Conservation (phyloP, 1,284 basidiomycete genomes). For the Trichosporon asahii region DNA sequence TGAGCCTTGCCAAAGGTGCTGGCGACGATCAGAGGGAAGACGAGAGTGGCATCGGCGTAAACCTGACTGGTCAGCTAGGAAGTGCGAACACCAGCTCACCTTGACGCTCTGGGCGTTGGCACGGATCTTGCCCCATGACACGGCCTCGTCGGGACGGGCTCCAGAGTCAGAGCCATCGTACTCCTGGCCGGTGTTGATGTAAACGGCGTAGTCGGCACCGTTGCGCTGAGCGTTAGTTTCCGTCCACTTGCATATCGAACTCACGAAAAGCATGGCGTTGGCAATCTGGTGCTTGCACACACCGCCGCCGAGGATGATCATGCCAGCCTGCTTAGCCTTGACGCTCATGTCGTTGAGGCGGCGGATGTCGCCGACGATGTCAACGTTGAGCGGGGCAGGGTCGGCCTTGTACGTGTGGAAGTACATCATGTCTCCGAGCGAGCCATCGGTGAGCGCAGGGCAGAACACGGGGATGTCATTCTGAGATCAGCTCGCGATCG, state of each 20-base stretch:
- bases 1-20: constrained; percentile 71
- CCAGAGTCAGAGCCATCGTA: constrained; percentile 98
- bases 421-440: constrained; percentile 98
- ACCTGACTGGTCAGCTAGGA: constrained; percentile 41
- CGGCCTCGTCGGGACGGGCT: constrained; percentile 93
- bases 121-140: constrained; percentile 99
- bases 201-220: constrained; percentile 96
- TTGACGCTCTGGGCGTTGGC: constrained; percentile 88
- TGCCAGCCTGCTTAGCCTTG: constrained; percentile 87
- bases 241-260: constrained; percentile 34
- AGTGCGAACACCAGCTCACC: constrained; percentile 53
- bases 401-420: constrained; percentile 89
- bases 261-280: constrained; percentile 96
- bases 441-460: constrained; percentile 95
- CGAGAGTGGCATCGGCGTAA: constrained; percentile 70
- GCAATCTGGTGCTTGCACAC: constrained; percentile 99
- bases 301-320: constrained; percentile 96
- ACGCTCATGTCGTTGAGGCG: constrained; percentile 85
- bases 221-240: constrained; percentile 58
- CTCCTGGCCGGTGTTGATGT: constrained; percentile 98
- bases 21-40: constrained; percentile 85
- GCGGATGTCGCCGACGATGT: constrained; percentile 94
- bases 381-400: constrained; percentile 75
- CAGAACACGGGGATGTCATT: constrained; percentile 99
- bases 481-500: constrained; percentile 53